These are phyloP conservation scores for Lentinula aciculospora DNA, from an alignment of 768 basidiomycete genomes.

Conservation along the genomic window DNA sequence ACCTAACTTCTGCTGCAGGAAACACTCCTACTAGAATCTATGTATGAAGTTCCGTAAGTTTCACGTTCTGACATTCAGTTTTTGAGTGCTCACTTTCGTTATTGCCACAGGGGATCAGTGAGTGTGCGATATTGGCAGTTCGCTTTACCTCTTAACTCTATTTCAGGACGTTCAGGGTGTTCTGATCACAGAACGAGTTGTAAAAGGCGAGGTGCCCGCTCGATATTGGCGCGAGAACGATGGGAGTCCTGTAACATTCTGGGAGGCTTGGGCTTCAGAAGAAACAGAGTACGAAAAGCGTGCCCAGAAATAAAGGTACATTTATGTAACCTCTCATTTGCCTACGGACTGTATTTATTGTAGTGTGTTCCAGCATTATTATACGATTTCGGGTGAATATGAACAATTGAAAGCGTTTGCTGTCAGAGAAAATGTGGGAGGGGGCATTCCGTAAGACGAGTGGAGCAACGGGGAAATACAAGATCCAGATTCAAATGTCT, in stretches of 20 bases:
- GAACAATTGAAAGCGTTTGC: too few species aligned
- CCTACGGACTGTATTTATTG: slow-evolving; percentile 7
- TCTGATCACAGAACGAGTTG: slow-evolving; percentile 71
- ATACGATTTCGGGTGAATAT: too few species aligned
- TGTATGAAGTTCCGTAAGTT: slow-evolving; percentile 90
- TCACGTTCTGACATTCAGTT: background rate
- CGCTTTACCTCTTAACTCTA: background rate
- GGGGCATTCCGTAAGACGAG: background rate
- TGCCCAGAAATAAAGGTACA: too few species aligned
- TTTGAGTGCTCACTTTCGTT: background rate
- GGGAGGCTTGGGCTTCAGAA: slow-evolving; percentile 72
- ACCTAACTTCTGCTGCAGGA: slow-evolving; percentile 44
- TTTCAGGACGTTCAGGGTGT: slow-evolving; percentile 71
- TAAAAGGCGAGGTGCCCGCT: slow-evolving; percentile 55
- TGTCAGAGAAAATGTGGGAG: background rate
- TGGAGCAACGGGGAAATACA: background rate
- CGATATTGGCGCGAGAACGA: slow-evolving; percentile 74
- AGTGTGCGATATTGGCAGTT: slow-evolving; percentile 17
- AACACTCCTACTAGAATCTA: slow-evolving; percentile 74
- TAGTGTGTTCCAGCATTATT: background rate
- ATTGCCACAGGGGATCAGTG: slow-evolving; percentile 55
- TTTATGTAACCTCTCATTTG: too few species aligned
- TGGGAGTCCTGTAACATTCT: slow-evolving; percentile 49
- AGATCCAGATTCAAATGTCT: background rate
- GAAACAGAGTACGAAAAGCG: slow-evolving; percentile 32